phyloP scores from a whole-genome alignment of 257 asterid species.

The Jacaranda copaia region DNA sequence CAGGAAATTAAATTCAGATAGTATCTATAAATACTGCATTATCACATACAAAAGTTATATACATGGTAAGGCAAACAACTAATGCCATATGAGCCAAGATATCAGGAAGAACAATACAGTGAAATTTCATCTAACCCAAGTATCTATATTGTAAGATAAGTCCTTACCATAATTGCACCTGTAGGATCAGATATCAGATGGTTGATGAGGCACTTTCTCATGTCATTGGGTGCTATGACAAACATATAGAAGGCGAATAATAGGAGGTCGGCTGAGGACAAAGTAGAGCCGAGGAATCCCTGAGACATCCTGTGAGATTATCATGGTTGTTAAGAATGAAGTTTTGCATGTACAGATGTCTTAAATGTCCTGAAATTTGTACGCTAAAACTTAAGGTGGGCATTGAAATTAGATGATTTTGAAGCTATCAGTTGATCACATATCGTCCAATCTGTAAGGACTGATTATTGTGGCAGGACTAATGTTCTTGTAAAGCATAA shows the following conservation, averaged over 20 bases:
- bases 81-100: constrained; percentile 27
- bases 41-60: constrained; percentile 22
- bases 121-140: neutral
- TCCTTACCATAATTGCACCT: constrained; percentile 83
- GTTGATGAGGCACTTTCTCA: constrained; percentile 86
- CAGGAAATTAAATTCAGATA: neutral
- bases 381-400: neutral
- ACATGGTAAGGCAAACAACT: constrained; percentile 20
- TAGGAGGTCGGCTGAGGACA: constrained; percentile 86
- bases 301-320: constrained; percentile 85
- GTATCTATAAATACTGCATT: neutral
- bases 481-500: constrained; percentile 16
- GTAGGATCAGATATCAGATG: constrained; percentile 97
- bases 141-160: constrained; percentile 69
- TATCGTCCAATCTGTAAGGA: no score
- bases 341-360: neutral
- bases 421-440: neutral
- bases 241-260: constrained; percentile 93
- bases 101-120: neutral
- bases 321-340: constrained; percentile 25
- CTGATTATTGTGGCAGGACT: no score
- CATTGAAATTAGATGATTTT: neutral
- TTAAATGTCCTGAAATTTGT: neutral
- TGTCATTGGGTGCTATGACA: constrained; percentile 86
- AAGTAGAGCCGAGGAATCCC: constrained; percentile 95